Evolutionary conservation across 2,329 filamentous ascomycete species (phyloP), one percentile per base, ranked within the genome.

Genomic region (Herpotrichia juniperi): DNA sequence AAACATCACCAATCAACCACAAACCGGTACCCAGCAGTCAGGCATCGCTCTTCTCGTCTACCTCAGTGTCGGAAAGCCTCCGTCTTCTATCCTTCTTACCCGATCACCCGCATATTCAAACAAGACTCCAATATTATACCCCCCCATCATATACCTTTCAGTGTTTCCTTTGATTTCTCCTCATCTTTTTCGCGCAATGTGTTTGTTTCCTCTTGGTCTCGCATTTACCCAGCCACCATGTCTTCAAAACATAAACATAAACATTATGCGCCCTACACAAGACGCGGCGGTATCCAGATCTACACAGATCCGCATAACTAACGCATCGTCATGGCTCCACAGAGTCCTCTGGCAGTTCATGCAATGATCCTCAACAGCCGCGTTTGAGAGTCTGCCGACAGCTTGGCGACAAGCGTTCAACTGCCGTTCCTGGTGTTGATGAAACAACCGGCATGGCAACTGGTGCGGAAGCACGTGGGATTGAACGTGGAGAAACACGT

Each of bases 241-340:
- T 21, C 25, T 26, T 4, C 14, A 7, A 34, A 34, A 24, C 19
- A 34, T 17, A 34, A 34, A 24, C 19, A 34, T 17, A 45, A 45
- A 45, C 42, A 45, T 45, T 14, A 45, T 45, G 42, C 42, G 42
- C 42, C 19, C 14, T 17, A n/a, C 21, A 24, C n/a, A 16, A 14
- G 6, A 25, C n/a, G 24, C 25, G 37, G 37, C 37, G 12, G 7
- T 45, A 10, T 21, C 8, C 10, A 3, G 42, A 45, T 45, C 42
- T 19, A 44, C 42, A 31, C 3, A 5, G 5, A 9, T 16, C 14
- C 30, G 42, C 42, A 45, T 45, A n/a, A 34, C 2, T 16, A 21
- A n/a, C 10, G 21, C 24, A 5, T 44, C 42, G 42, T 44, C 42
- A 44, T 25, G 5, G 25, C 21, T n/a, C 40, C 40, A 28, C 34